phyloP scores from a whole-genome alignment of 371 early-diverging fungal species.

The Lichtheimia corymbifera region DNA sequence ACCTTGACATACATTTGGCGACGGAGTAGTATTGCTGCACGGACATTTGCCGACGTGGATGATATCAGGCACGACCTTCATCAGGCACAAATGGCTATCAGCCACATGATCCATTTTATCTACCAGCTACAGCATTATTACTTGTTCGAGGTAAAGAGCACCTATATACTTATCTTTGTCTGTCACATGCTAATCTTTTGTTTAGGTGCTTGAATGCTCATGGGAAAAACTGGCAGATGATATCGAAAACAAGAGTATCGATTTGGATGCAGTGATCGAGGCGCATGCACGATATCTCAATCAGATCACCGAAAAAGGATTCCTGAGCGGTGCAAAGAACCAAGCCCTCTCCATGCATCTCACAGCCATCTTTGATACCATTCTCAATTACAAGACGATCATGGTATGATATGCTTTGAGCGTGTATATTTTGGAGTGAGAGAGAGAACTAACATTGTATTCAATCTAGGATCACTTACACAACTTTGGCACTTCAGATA shows the following conservation, averaged over 20 bases:
- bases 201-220: slow-evolving; percentile 84
- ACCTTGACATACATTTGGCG: slow-evolving; percentile 78
- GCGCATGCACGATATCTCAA: slow-evolving; percentile 69
- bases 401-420: slow-evolving; percentile 11
- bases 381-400: slow-evolving; percentile 32
- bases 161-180: neutral
- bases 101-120: slow-evolving; percentile 93
- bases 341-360: slow-evolving; percentile 38
- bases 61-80: slow-evolving; percentile 57
- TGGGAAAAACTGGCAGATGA: slow-evolving; percentile 80
- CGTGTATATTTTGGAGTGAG: neutral
- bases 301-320: slow-evolving; percentile 65
- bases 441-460: neutral
- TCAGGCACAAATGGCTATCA: slow-evolving; percentile 63
- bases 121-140: slow-evolving; percentile 90
- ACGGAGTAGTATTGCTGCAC: slow-evolving; percentile 69
- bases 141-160: slow-evolving; percentile 64
- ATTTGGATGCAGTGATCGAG: slow-evolving; percentile 72
- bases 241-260: slow-evolving; percentile 59
- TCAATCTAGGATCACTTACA: slow-evolving; percentile 31
- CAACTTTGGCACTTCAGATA: slow-evolving; percentile 20
- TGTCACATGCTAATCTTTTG: neutral
- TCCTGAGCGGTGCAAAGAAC: slow-evolving; percentile 57
- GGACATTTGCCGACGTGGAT: slow-evolving; percentile 40
- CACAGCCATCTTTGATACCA: slow-evolving; percentile 36